phyloP scores from a whole-genome alignment of 768 basidiomycete species.

The Pisolithus sp. region DNA sequence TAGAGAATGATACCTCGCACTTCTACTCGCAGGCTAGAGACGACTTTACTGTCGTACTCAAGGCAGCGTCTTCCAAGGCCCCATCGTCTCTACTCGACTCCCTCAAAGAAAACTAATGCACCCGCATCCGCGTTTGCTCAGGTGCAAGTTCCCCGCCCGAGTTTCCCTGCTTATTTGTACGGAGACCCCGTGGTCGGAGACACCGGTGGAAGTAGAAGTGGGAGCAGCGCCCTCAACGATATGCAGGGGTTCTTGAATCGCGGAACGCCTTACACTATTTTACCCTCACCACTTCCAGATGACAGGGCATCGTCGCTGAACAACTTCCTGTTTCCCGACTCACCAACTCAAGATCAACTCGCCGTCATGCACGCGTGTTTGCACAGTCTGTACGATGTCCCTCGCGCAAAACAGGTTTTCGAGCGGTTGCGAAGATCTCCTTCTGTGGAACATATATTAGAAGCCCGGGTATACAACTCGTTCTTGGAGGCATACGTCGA shows the following conservation, averaged over 20 bases:
- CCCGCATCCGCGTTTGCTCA: slow-evolving; percentile 43
- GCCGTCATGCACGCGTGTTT: slow-evolving; percentile 83
- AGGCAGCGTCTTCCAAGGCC: slow-evolving; percentile 64
- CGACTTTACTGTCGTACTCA: slow-evolving; percentile 51
- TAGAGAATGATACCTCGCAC: slow-evolving; percentile 25
- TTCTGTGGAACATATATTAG: slow-evolving; percentile 41
- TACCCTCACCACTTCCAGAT: slow-evolving; percentile 61
- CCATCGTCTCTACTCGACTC: slow-evolving; percentile 64
- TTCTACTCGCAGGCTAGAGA: slow-evolving; percentile 23
- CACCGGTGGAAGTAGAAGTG: slow-evolving; percentile 1
- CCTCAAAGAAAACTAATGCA: slow-evolving; percentile 49
- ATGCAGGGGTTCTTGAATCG: slow-evolving; percentile 48
- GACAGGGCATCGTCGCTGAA: slow-evolving; percentile 30
- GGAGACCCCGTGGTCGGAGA: slow-evolving; percentile 14
- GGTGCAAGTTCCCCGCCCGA: slow-evolving; percentile 30
- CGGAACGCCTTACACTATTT: slow-evolving; percentile 45
- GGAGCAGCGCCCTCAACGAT: slow-evolving; percentile 21
- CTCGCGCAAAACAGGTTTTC: slow-evolving; percentile 71
- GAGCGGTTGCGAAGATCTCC: slow-evolving; percentile 45
- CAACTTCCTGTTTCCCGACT: slow-evolving; percentile 56
- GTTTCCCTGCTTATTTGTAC: slow-evolving; percentile 36
- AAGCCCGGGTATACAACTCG: slow-evolving; percentile 50
- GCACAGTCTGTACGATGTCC: slow-evolving; percentile 66
- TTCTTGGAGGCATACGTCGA: slow-evolving; percentile 60
- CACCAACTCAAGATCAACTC: slow-evolving; percentile 58